Percentiles rank a stretch among this genome's conserved stretches.
phyloP scores from a whole-genome alignment of 805 yeast species.

The Nakazawaea sp. region DNA sequence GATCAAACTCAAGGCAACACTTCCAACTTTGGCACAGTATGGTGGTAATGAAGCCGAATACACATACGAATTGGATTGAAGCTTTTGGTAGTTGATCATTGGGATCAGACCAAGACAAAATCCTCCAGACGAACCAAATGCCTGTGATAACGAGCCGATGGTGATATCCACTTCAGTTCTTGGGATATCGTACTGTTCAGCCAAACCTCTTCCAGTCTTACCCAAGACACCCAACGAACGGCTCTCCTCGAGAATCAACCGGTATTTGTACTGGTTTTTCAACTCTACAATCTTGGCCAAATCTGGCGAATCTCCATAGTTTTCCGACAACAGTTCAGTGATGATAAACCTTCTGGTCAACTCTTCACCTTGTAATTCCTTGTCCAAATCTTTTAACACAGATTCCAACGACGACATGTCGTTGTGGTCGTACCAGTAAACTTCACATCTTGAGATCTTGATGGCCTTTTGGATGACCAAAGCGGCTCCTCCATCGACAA shows the following conservation, averaged over 20 bases:
- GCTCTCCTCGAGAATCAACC: constrained; percentile 84
- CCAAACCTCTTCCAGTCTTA: constrained; percentile 73
- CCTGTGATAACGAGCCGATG: constrained; percentile 75
- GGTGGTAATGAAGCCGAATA: constrained; percentile 95
- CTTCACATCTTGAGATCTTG: constrained; percentile 77
- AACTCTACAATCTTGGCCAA: constrained; percentile 63
- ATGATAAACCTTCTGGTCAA: constrained; percentile 85
- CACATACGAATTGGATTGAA: constrained; percentile 83
- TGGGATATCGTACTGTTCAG: constrained; percentile 65
- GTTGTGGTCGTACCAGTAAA: constrained; percentile 82
- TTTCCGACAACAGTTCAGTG: constrained; percentile 84
- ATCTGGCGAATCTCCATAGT: constrained; percentile 73
- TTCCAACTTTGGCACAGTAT: constrained; percentile 65
- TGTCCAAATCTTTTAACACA: constrained; percentile 53
- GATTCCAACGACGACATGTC: constrained; percentile 77
- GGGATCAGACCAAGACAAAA: constrained; percentile 81
- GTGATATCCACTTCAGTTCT: constrained; percentile 78
- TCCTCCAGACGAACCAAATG: constrained; percentile 87
- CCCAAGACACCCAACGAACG: constrained; percentile 86
- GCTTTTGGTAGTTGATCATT: constrained; percentile 89
- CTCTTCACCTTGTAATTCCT: constrained; percentile 61
- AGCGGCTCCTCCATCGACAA: constrained; percentile 76
- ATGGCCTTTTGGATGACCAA: constrained; percentile 84
- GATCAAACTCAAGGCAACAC: constrained; percentile 46
- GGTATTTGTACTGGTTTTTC: constrained; percentile 75